These are phyloP conservation scores for Candida maltosa DNA, from an alignment of 805 yeast genomes.

Conservation along the genomic window DNA sequence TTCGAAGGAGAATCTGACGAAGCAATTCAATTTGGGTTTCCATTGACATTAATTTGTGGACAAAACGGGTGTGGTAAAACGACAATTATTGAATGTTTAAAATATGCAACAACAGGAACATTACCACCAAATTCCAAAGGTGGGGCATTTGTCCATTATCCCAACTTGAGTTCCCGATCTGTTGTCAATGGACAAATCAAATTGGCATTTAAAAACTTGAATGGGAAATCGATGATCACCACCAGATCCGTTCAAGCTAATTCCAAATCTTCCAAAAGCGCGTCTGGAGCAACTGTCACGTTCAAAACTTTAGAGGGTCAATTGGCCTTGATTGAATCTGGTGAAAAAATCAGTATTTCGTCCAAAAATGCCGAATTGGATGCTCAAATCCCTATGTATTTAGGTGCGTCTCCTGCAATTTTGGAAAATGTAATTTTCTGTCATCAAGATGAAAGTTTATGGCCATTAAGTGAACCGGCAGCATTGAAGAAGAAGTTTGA, in stretches of 20 bases:
- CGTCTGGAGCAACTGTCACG: constrained; percentile 33
- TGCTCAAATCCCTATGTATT: constrained; percentile 68
- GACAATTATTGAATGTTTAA: constrained; percentile 88
- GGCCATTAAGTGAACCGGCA: constrained; percentile 96
- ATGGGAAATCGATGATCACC: constrained; percentile 75
- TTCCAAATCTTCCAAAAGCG: constrained; percentile 42
- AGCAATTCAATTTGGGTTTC: constrained; percentile 84
- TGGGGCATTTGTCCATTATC: constrained; percentile 95
- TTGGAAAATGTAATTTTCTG: constrained; percentile 92
- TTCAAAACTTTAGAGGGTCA: constrained; percentile 93
- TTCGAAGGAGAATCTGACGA: constrained; percentile 84
- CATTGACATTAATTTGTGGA: constrained; percentile 91
- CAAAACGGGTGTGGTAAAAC: constrained; percentile 97
- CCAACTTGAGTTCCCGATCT: constrained; percentile 69
- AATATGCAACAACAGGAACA: constrained; percentile 93
- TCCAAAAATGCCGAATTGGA: constrained; percentile 85
- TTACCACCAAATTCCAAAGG: constrained; percentile 94
- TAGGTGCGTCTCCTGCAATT: constrained; percentile 87
- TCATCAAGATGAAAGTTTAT: constrained; percentile 93
- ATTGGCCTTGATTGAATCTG: constrained; percentile 59
- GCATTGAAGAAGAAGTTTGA: constrained; percentile 87
- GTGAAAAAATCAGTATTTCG: constrained; percentile 70
- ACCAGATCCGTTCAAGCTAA: constrained; percentile 80
- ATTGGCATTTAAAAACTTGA: constrained; percentile 73
- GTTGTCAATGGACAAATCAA: constrained; percentile 89